phyloP scores from a whole-genome alignment of 306 rosid species.

The Morella rubra region DNA sequence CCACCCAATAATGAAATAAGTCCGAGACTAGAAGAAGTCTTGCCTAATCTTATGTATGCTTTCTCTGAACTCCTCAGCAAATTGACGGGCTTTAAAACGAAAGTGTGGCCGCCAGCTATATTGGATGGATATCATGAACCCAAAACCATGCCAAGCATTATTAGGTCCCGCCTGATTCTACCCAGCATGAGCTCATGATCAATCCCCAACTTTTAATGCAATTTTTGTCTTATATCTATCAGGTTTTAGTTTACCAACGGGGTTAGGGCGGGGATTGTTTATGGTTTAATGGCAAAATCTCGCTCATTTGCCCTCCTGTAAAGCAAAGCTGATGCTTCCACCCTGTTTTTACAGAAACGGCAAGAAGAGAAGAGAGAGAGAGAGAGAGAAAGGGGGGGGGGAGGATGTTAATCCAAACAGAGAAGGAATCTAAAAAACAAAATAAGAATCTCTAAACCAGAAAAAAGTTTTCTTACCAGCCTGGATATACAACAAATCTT shows the following conservation, averaged over 20 bases:
- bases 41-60: not conserved
- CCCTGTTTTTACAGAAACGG: constrained; percentile 56
- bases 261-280: constrained; percentile 41
- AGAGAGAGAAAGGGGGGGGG: constrained; percentile 6
- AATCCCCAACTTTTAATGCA: constrained; percentile 36
- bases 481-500: constrained; percentile 85
- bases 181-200: constrained; percentile 20
- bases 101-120: constrained; percentile 19
- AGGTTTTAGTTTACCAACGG: constrained; percentile 50
- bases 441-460: not conserved
- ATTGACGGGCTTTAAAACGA: not conserved
- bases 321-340: constrained; percentile 98
- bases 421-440: not conserved
- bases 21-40: not conserved
- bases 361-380: not conserved
- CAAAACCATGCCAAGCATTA: constrained; percentile 22
- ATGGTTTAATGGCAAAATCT: constrained; percentile 81
- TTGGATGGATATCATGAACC: constrained; percentile 19
- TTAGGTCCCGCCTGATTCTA: constrained; percentile 31
- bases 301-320: constrained; percentile 96
- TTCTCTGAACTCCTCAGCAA: not conserved
- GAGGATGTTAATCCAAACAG: constrained; percentile 8
- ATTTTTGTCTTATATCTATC: constrained; percentile 38
- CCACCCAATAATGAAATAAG: not conserved
- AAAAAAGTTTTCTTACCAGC: constrained; percentile 62